Evolutionary conservation across 2,329 filamentous ascomycete species (phyloP).

Genomic region (Penicillium frequentans): DNA sequence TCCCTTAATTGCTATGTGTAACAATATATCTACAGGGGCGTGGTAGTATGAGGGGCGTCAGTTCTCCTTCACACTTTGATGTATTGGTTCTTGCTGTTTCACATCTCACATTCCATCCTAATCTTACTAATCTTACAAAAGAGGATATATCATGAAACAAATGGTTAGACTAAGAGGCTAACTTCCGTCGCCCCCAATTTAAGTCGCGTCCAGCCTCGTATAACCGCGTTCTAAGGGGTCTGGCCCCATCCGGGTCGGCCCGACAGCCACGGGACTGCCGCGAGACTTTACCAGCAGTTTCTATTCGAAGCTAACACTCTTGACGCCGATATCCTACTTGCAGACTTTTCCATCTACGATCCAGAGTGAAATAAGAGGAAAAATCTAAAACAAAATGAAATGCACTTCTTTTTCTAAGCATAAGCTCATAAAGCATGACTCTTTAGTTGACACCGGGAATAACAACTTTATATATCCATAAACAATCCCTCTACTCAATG

Average conservation of each 20-base stretch:
- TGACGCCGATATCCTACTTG: too few relatives aligned
- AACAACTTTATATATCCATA: background rate
- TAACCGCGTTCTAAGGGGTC: background rate
- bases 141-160: too few relatives aligned
- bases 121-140: background rate
- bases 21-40: background rate
- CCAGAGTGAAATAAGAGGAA: background rate
- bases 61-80: too few relatives aligned
- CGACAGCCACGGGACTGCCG: background rate
- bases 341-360: background rate
- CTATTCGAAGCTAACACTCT: too few relatives aligned
- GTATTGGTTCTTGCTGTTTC: too few relatives aligned
- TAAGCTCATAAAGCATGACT: slow-evolving; percentile 25
- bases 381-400: background rate
- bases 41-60: background rate
- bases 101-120: background rate
- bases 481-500: slow-evolving; percentile 46
- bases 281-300: background rate
- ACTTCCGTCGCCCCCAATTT: background rate
- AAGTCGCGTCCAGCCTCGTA: background rate
- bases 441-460: slow-evolving; percentile 9
- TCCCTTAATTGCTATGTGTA: background rate
- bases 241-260: background rate
- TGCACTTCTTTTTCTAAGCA: slow-evolving; percentile 21
- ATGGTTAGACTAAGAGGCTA: too few relatives aligned